Conservation (phyloP, 2,329 filamentous ascomycete genomes). For the Exophiala calicioides region DNA sequence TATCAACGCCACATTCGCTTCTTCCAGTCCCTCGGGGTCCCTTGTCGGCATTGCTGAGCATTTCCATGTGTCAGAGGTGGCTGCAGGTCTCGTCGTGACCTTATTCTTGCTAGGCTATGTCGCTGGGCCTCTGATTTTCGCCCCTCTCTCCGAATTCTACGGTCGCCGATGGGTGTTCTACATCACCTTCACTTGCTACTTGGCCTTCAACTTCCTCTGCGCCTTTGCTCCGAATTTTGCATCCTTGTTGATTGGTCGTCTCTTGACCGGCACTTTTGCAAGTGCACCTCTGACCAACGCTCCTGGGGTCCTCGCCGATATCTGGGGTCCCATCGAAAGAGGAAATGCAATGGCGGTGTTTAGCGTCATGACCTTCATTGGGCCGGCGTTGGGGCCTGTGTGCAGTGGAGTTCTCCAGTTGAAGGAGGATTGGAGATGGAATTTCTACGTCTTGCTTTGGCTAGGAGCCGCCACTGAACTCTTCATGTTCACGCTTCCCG, state of each 20-base stretch:
- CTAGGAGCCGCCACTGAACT: slow-evolving; percentile 38
- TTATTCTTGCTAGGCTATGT: slow-evolving; percentile 67
- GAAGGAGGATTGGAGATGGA: slow-evolving; percentile 51
- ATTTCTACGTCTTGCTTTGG: slow-evolving; percentile 48
- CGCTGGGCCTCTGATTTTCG: slow-evolving; percentile 63
- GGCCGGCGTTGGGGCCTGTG: slow-evolving; percentile 57
- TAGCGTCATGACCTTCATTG: slow-evolving; percentile 55
- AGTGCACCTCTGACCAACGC: slow-evolving; percentile 47
- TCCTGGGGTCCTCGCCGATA: slow-evolving; percentile 55
- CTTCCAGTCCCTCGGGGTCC: slow-evolving; percentile 44
- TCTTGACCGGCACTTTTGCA: slow-evolving; percentile 58
- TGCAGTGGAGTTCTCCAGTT: slow-evolving; percentile 60
- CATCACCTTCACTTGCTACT: slow-evolving; percentile 40
- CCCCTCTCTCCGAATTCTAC: slow-evolving; percentile 66
- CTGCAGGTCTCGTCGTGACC: slow-evolving; percentile 60
- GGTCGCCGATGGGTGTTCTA: slow-evolving; percentile 59
- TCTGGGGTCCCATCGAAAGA: slow-evolving; percentile 56
- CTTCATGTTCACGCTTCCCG: slow-evolving; percentile 60
- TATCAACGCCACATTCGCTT: slow-evolving; percentile 59
- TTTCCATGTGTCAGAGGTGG: slow-evolving; percentile 52
- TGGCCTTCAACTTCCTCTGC: slow-evolving; percentile 55
- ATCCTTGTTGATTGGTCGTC: slow-evolving; percentile 55
- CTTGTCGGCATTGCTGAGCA: slow-evolving; percentile 44
- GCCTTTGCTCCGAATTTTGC: slow-evolving; percentile 58
- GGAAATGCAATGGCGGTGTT: slow-evolving; percentile 59